Percentiles rank a stretch among this genome's conserved stretches.
Conservation (phyloP, 345 rosid genomes). For the Brassica juncea region DNA sequence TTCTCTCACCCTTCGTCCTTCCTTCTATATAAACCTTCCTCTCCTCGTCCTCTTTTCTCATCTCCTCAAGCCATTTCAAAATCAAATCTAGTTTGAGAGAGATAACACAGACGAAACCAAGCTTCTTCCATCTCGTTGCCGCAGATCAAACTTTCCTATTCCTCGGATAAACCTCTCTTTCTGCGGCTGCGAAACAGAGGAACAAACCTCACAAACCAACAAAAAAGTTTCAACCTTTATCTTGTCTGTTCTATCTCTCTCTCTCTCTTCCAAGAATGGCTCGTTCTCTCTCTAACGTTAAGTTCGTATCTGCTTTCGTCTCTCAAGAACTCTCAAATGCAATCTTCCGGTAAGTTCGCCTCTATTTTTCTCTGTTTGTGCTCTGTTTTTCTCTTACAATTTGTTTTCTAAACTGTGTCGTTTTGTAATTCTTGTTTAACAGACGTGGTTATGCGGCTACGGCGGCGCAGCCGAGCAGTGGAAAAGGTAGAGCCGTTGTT, state of each 20-base stretch:
- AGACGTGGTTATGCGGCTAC: constrained; percentile 46
- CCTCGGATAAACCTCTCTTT: constrained; percentile 12
- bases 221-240: constrained; percentile 3
- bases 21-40: not conserved
- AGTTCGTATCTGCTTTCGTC: constrained; percentile 41
- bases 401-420: constrained; percentile 27
- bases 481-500: constrained; percentile 31
- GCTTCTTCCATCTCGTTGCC: constrained; percentile 34
- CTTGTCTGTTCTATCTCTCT: constrained; percentile 29
- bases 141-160: not conserved
- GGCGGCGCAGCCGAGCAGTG: constrained; percentile 35
- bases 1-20: not conserved
- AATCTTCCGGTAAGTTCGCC: constrained; percentile 34
- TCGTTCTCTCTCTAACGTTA: constrained; percentile 44
- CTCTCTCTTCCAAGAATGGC: constrained; percentile 23
- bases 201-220: not conserved
- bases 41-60: not conserved
- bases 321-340: constrained; percentile 40
- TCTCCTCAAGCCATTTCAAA: not conserved
- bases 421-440: not conserved
- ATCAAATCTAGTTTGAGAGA: not conserved
- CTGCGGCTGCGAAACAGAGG: constrained; percentile 29
- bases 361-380: not conserved
- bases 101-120: not conserved
- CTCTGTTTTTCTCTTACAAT: not conserved